Base-by-base conservation (phyloP, 345 rosid genomes). In the Theobroma cacao region DNA sequence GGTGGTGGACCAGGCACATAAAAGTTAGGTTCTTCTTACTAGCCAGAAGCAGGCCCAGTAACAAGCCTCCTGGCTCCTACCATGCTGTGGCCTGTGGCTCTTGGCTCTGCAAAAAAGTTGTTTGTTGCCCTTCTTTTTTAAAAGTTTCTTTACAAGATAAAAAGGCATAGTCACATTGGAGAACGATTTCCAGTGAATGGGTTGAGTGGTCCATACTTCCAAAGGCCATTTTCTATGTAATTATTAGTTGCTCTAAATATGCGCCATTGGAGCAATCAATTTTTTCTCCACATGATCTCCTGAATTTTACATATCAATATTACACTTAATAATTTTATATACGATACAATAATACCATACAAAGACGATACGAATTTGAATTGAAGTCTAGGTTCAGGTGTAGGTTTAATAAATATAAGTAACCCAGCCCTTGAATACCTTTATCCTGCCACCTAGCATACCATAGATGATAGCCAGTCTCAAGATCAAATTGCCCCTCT, bases 61-160 rank as follows among this genome's bases (percentile, higher is more conserved):
- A 67, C 33, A 11, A 28, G 24, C 14, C 34, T 61, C 8, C 40
- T 52, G 68, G 48, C 64, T 47, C 71, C 22, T 26, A 47, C 75
- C 14, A 20, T 56, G 26, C n/a, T 10, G 30, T 43, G 69, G n/a
- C n/a, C n/a, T n/a, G n/a, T n/a, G n/a, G n/a, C n/a, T n/a, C n/a
- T n/a, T n/a, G n/a, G n/a, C n/a, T n/a, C n/a, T 17, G 1, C 68
- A 22, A 47, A 45, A 80, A 58, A 34, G 52, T 12, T 33, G 20
- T 45, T 40, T n/a, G 60, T 20, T 31, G 74, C 24, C 36, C 38
- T 34, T 38, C 36, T 55, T 75, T 75, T 20, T 58, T n/a, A 69
- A 77, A 78, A 68, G 76, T 40, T 40, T 7, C n/a, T 74, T 75
- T 53, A 14, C 59, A 74, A 65, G 65, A 31, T 67, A 12, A 48